Percentiles rank a stretch among this genome's conserved stretches.
These are phyloP conservation scores for Prunus davidiana DNA, from an alignment of 306 rosid species.

Conservation along the genomic window DNA sequence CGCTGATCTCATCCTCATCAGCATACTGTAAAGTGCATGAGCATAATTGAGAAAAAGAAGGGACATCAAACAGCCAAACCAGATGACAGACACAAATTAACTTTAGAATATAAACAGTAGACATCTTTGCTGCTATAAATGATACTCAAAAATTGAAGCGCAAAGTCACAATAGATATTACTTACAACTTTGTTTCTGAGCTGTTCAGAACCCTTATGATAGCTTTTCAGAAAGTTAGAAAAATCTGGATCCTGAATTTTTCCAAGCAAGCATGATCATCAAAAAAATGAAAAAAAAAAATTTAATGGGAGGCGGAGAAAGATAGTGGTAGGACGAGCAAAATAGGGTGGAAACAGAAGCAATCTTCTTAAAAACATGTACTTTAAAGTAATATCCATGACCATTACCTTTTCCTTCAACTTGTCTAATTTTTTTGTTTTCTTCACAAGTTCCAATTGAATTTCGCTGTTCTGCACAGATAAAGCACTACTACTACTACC, in stretches of 20 bases:
- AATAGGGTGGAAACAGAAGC: not conserved
- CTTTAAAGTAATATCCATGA: slow-evolving; percentile 4
- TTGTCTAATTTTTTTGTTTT: slow-evolving; percentile 52
- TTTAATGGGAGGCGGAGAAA: not conserved
- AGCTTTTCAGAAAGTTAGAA: slow-evolving; percentile 49
- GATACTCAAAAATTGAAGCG: not conserved
- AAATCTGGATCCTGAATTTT: slow-evolving; percentile 67
- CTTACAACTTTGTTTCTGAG: slow-evolving; percentile 61
- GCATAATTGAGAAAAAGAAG: not conserved
- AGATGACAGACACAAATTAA: not conserved
- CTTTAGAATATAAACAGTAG: not conserved
- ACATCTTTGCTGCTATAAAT: not conserved
- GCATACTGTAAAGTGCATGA: slow-evolving; percentile 43
- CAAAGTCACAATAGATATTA: slow-evolving; percentile 11
- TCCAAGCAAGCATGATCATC: slow-evolving; percentile 23
- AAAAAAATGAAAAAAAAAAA: not conserved
- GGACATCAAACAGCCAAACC: not conserved
- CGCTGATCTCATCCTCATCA: slow-evolving; percentile 54
- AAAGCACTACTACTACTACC: slow-evolving; percentile 40
- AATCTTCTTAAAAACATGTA: not conserved
- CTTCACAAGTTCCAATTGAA: slow-evolving; percentile 49
- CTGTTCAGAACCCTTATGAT: slow-evolving; percentile 31
- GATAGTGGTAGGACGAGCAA: not conserved
- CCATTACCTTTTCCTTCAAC: slow-evolving; percentile 68
- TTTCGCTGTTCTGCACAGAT: slow-evolving; percentile 49